Percentiles rank a stretch among this genome's conserved stretches.
Evolutionary conservation across 1,284 basidiomycete species (phyloP).

Genomic region (Fomitiporia mediterranea): DNA sequence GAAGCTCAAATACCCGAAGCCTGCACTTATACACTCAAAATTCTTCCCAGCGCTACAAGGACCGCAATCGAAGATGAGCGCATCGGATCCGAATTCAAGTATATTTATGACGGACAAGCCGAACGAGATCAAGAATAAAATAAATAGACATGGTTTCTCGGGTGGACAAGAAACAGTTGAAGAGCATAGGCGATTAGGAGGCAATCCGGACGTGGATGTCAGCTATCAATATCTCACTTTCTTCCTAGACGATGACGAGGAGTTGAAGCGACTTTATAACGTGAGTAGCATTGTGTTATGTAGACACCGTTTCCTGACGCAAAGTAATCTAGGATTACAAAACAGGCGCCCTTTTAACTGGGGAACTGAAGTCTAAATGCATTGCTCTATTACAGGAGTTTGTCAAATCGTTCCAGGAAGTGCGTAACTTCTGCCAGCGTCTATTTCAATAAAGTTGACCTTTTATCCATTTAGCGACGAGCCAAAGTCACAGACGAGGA

Average conservation of each 20-base stretch:
- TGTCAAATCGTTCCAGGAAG: constrained; percentile 88
- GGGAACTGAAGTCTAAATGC: constrained; percentile 89
- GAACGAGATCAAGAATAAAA: constrained; percentile 96
- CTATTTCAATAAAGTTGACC: neutral
- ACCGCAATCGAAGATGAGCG: constrained; percentile 98
- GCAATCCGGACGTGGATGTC: constrained; percentile 94
- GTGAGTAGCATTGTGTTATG: constrained; percentile 40
- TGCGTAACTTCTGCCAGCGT: constrained; percentile 32
- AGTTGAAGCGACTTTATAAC: constrained; percentile 72
- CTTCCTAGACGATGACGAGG: constrained; percentile 93
- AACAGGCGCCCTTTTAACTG: constrained; percentile 82
- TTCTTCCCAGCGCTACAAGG: constrained; percentile 99
- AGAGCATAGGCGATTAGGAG: constrained; percentile 85
- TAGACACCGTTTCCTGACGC: neutral
- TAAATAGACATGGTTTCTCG: constrained; percentile 90
- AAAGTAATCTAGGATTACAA: constrained; percentile 72
- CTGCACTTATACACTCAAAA: constrained; percentile 87
- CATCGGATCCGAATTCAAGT: constrained; percentile 84
- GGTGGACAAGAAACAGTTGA: constrained; percentile 91
- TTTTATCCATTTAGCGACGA: constrained; percentile 53
- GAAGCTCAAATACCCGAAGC: constrained; percentile 95
- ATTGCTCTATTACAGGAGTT: constrained; percentile 84
- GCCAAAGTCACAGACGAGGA: constrained; percentile 78
- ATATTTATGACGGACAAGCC: constrained; percentile 96
- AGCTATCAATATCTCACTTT: constrained; percentile 96